Evolutionary conservation across 441 rosid genomes (phyloP).

Genomic region (Erodium chrysanthum): DNA sequence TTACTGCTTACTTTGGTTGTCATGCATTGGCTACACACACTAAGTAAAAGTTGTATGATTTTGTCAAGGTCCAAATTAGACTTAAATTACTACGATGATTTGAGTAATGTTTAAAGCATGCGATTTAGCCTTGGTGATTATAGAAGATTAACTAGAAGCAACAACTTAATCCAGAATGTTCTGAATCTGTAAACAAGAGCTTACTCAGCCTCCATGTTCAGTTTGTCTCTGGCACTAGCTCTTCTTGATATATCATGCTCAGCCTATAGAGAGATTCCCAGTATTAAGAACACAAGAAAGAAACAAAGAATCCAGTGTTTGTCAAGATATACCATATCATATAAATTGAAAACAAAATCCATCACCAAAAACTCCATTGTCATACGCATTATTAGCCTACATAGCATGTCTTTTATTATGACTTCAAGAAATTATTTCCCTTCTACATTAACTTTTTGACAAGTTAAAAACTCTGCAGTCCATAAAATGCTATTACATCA

Average conservation of each 20-base stretch:
- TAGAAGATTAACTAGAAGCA: neutral
- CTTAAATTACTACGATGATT: neutral
- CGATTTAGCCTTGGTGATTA: constrained; percentile 1
- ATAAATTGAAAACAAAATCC: neutral
- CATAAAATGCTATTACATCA: neutral
- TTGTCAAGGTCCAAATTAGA: neutral
- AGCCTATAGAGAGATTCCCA: constrained; percentile 38
- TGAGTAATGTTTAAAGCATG: neutral
- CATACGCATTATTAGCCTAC: neutral
- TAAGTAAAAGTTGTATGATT: neutral
- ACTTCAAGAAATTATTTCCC: neutral
- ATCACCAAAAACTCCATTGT: neutral
- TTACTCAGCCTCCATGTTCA: constrained; percentile 73
- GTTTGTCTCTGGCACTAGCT: constrained; percentile 56
- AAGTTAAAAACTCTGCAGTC: neutral
- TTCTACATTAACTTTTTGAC: neutral
- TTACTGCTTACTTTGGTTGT: neutral
- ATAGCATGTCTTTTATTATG: neutral
- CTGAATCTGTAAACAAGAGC: constrained; percentile 22
- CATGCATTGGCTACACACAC: neutral
- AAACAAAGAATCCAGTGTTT: constrained; percentile 5
- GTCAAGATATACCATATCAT: neutral
- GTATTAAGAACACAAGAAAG: constrained; percentile 15
- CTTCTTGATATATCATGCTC: constrained; percentile 60
- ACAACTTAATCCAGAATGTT: constrained; percentile 14